Conservation (phyloP, 257 asterid genomes). For the Coffea canephora region DNA sequence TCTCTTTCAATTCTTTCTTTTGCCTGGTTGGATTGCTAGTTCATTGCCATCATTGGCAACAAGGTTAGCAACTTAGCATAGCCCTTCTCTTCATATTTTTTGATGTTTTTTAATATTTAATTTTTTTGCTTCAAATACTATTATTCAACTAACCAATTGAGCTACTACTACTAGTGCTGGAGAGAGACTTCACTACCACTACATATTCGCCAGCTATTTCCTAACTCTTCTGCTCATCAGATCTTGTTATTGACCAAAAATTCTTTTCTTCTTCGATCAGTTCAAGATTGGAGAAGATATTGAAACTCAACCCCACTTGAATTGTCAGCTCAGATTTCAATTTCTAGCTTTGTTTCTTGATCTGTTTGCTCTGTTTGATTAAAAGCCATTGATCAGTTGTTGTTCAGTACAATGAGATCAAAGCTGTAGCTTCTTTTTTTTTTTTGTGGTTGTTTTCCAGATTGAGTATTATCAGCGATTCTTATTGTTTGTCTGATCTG, state of each 20-base stretch:
- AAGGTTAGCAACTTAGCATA: slow-evolving; percentile 8
- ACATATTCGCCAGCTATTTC: slow-evolving; percentile 18
- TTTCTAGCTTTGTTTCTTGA: slow-evolving; percentile 16
- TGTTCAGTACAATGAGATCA: slow-evolving; percentile 18
- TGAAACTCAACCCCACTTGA: slow-evolving; percentile 17
- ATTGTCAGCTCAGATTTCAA: slow-evolving; percentile 18
- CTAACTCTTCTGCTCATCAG: slow-evolving; percentile 14
- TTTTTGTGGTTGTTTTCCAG: not conserved
- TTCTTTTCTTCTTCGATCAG: slow-evolving; percentile 11
- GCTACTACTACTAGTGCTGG: slow-evolving; percentile 12
- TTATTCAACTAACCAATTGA: slow-evolving; percentile 11
- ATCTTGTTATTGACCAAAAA: slow-evolving; percentile 33
- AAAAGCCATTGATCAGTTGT: not conserved
- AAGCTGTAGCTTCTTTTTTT: slow-evolving; percentile 27
- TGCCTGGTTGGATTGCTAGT: slow-evolving; percentile 26
- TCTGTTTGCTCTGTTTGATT: slow-evolving; percentile 18
- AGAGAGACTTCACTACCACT: slow-evolving; percentile 16
- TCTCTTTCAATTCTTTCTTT: not conserved
- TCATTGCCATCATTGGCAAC: slow-evolving; percentile 39
- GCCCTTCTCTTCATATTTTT: slow-evolving; percentile 11
- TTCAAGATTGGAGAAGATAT: slow-evolving; percentile 6
- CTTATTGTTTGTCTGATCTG: slow-evolving; percentile 17
- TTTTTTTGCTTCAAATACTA: slow-evolving; percentile 20
- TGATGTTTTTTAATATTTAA: slow-evolving; percentile 11
- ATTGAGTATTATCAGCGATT: not conserved